These are phyloP conservation scores for Euphorbia neoarborescens DNA, from an alignment of 441 rosid genomes.

Conservation along the genomic window DNA sequence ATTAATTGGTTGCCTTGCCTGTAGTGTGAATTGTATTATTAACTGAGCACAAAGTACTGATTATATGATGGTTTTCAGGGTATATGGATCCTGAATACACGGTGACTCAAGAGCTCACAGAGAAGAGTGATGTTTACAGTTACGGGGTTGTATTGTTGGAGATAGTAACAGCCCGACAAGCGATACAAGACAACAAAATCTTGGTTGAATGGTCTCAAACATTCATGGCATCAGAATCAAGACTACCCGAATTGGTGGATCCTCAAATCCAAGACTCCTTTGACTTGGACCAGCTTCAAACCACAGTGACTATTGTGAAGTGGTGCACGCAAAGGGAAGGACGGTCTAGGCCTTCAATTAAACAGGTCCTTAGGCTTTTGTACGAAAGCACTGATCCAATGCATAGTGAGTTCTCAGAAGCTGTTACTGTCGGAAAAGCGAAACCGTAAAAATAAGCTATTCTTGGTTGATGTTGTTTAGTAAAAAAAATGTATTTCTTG, in stretches of 20 bases:
- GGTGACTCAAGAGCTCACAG: slow-evolving; percentile 72
- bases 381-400: slow-evolving; percentile 79
- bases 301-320: slow-evolving; percentile 51
- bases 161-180: slow-evolving; percentile 65
- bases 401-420: slow-evolving; percentile 56
- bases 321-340: slow-evolving; percentile 92
- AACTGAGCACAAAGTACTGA: slow-evolving; percentile 10
- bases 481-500: neutral
- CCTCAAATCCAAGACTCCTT: slow-evolving; percentile 44
- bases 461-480: neutral
- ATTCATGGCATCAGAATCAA: slow-evolving; percentile 47
- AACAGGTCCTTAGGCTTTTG: slow-evolving; percentile 70
- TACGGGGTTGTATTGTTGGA: slow-evolving; percentile 80
- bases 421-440: slow-evolving; percentile 29
- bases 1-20: neutral
- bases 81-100: slow-evolving; percentile 93
- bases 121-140: slow-evolving; percentile 95
- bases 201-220: slow-evolving; percentile 64
- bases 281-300: slow-evolving; percentile 65
- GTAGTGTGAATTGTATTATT: neutral
- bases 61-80: slow-evolving; percentile 41
- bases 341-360: slow-evolving; percentile 71
- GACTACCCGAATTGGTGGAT: slow-evolving; percentile 60
- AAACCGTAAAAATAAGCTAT: slow-evolving; percentile 10
- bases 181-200: slow-evolving; percentile 64